These are phyloP conservation scores for Trichopus zeylanicus DNA, from an alignment of 116 monocot species.

Conservation along the genomic window DNA sequence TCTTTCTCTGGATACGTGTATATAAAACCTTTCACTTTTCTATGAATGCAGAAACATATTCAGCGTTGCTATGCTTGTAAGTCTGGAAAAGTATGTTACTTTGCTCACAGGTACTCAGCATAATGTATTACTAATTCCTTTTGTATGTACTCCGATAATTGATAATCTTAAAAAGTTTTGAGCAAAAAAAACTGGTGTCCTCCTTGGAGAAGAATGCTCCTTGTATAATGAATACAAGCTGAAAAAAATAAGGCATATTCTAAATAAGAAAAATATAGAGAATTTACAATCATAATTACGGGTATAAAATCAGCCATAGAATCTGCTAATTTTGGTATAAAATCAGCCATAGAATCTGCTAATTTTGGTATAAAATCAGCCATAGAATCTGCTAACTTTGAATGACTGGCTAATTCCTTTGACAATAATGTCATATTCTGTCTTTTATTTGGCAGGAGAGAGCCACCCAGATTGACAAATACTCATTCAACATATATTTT, in stretches of 20 bases:
- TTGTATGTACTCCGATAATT: neutral
- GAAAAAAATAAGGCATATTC: too few species aligned
- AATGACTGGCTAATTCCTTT: neutral
- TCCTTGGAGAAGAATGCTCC: too few species aligned
- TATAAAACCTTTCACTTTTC: neutral
- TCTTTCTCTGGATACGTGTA: conserved; percentile 4
- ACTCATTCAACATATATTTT: conserved; percentile 66
- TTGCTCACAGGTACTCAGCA: conserved; percentile 66
- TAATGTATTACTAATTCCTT: too few species aligned
- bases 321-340: too few species aligned
- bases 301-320: too few species aligned
- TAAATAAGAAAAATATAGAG: too few species aligned
- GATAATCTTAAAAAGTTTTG: too few species aligned
- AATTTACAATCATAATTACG: too few species aligned
- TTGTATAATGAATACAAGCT: too few species aligned
- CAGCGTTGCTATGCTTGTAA: conserved; percentile 54
- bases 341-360: too few species aligned
- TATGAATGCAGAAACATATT: conserved; percentile 63
- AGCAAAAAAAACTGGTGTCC: too few species aligned
- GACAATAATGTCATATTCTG: neutral
- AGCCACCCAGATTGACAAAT: conserved; percentile 30
- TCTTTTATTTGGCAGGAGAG: conserved; percentile 53
- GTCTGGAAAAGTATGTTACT: conserved; percentile 77
- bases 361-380: too few species aligned
- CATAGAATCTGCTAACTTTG: neutral